Evolutionary conservation across 1,139 yeast species (phyloP).

Genomic region (Protomyces inundatus): DNA sequence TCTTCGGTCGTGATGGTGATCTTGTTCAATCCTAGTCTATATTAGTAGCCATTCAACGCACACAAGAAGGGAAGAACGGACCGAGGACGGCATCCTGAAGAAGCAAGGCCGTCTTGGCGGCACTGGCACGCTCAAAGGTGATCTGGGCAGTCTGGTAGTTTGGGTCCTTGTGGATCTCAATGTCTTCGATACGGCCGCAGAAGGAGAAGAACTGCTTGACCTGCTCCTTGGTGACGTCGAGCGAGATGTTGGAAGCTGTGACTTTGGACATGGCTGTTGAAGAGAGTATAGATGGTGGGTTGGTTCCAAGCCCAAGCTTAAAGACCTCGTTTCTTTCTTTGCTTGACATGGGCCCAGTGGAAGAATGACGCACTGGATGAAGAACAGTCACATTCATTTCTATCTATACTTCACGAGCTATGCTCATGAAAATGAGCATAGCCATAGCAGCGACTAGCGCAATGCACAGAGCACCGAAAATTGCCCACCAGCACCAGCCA

Average conservation of each 20-base stretch:
- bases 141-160: slow-evolving; percentile 47
- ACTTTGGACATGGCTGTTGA: slow-evolving; percentile 35
- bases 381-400: background rate
- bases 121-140: slow-evolving; percentile 54
- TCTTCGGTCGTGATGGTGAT: slow-evolving; percentile 33
- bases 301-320: background rate
- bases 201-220: slow-evolving; percentile 66
- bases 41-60: slow-evolving; percentile 44
- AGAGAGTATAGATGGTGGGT: background rate
- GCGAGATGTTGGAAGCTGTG: slow-evolving; percentile 58
- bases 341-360: background rate
- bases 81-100: slow-evolving; percentile 71
- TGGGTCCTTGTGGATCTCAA: slow-evolving; percentile 38
- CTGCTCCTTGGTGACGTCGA: slow-evolving; percentile 51
- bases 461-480: slow-evolving; percentile 46
- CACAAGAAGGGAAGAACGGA: slow-evolving; percentile 45
- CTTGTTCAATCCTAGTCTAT: slow-evolving; percentile 37
- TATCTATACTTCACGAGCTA: too few relatives aligned
- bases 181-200: slow-evolving; percentile 61
- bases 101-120: slow-evolving; percentile 67
- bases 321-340: background rate
- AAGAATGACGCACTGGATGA: background rate
- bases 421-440: background rate
- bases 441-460: background rate
- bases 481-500: slow-evolving; percentile 92